A percentile compares a stretch with the other conserved stretches of the same genome.
Conservation (phyloP, 805 yeast species). For the Nakazawaea wickerhamii region DNA sequence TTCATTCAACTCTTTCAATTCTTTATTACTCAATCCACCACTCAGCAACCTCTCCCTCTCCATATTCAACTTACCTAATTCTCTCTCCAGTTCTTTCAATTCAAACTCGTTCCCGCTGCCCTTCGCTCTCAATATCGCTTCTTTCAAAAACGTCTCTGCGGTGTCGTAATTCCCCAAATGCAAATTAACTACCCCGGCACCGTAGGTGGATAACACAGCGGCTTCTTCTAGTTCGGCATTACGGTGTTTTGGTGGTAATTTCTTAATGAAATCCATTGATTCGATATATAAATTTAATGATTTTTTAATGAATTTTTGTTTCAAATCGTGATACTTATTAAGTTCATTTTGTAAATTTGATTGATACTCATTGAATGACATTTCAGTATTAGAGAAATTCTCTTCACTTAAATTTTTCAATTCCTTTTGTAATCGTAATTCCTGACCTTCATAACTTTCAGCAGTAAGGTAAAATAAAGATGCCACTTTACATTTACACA, state of each 20-base stretch:
- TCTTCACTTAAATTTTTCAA: conserved; percentile 28
- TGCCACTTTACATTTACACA: conserved; percentile 66
- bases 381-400: not conserved
- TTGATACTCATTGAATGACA: conserved; percentile 23
- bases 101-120: conserved; percentile 62
- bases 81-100: conserved; percentile 58
- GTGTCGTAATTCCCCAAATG: conserved; percentile 49
- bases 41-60: conserved; percentile 14
- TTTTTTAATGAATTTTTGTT: not conserved
- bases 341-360: conserved; percentile 17
- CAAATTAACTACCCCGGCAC: conserved; percentile 74
- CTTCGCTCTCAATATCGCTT: conserved; percentile 65
- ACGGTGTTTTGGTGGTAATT: conserved; percentile 24
- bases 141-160: conserved; percentile 59
- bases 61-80: conserved; percentile 46
- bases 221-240: conserved; percentile 46
- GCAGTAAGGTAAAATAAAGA: conserved; percentile 64
- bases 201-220: conserved; percentile 77
- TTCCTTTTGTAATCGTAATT: conserved; percentile 26
- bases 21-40: conserved; percentile 4
- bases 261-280: conserved; percentile 16
- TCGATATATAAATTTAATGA: conserved; percentile 15
- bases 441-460: conserved; percentile 52
- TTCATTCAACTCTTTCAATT: conserved; percentile 7
- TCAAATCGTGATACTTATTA: not conserved